These are phyloP conservation scores for Wickerhamomyces sydowiorum DNA, from an alignment of 805 yeast species.

Conservation along the genomic window DNA sequence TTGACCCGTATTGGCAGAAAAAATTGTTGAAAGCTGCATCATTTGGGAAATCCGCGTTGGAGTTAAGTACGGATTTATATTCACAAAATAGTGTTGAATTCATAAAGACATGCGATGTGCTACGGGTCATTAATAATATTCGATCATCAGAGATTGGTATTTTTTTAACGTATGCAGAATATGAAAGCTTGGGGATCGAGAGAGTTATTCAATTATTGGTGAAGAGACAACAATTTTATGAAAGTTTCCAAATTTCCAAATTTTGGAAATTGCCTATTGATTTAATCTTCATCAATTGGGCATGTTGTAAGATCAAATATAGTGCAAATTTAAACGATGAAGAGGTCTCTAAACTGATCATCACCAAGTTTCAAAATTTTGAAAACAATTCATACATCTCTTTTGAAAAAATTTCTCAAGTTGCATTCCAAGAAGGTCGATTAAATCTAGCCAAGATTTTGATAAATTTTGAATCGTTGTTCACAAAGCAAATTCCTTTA, in stretches of 20 bases:
- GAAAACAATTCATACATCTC: conserved; percentile 38
- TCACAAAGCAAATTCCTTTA: conserved; percentile 54
- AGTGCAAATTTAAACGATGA: conserved; percentile 53
- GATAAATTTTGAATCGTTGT: conserved; percentile 56
- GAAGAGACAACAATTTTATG: conserved; percentile 49
- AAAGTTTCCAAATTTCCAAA: conserved; percentile 58
- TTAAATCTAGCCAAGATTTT: conserved; percentile 57
- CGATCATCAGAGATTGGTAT: conserved; percentile 62
- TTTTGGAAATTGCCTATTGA: conserved; percentile 41
- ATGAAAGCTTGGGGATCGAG: conserved; percentile 46
- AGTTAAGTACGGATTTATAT: conserved; percentile 23
- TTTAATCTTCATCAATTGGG: conserved; percentile 72
- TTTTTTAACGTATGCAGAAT: conserved; percentile 56
- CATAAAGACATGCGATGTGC: conserved; percentile 42
- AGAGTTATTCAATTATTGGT: conserved; percentile 51
- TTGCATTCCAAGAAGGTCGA: conserved; percentile 82
- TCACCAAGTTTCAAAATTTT: conserved; percentile 34
- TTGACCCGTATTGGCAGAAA: conserved; percentile 77
- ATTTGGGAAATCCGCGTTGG: conserved; percentile 65
- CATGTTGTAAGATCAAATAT: conserved; percentile 57
- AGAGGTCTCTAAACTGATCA: conserved; percentile 45
- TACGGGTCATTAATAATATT: conserved; percentile 67
- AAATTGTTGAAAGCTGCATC: conserved; percentile 72
- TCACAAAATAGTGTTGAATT: background rate
- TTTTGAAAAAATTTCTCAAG: conserved; percentile 51